Conservation (phyloP, 169 alveolate species). For the Hepatocystis sp. region DNA sequence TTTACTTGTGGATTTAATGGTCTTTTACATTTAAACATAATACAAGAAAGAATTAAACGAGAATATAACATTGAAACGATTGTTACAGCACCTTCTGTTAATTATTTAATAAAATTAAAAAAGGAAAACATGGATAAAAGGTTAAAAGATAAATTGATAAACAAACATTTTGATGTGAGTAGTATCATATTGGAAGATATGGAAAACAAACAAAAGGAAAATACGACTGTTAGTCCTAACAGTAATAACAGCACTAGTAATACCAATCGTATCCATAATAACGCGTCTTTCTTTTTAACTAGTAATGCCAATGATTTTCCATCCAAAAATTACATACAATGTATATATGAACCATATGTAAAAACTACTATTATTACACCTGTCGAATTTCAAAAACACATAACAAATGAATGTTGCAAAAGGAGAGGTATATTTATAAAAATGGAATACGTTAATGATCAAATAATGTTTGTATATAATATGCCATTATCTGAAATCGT, state of each 20-base stretch:
- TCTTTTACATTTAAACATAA: slow-evolving; percentile 94
- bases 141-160: slow-evolving; percentile 38
- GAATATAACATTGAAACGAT: slow-evolving; percentile 91
- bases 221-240: background rate
- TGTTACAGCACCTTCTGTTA: slow-evolving; percentile 93
- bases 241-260: background rate
- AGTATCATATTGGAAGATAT: background rate
- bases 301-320: slow-evolving; percentile 74
- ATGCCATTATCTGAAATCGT: slow-evolving; percentile 94
- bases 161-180: slow-evolving; percentile 19
- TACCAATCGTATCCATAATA: background rate
- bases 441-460: slow-evolving; percentile 71
- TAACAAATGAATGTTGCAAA: slow-evolving; percentile 60
- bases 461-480: slow-evolving; percentile 83
- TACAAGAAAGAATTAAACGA: slow-evolving; percentile 92
- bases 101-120: slow-evolving; percentile 78
- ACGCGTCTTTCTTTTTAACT: slow-evolving; percentile 37
- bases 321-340: slow-evolving; percentile 21
- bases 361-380: slow-evolving; percentile 68
- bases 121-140: slow-evolving; percentile 74
- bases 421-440: slow-evolving; percentile 80
- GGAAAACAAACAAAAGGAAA: slow-evolving; percentile 8
- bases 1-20: slow-evolving; percentile 97
- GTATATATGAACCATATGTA: slow-evolving; percentile 73
- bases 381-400: slow-evolving; percentile 39